Conservation (phyloP, 2,329 filamentous ascomycete genomes). For the Penicillium brasilianum region DNA sequence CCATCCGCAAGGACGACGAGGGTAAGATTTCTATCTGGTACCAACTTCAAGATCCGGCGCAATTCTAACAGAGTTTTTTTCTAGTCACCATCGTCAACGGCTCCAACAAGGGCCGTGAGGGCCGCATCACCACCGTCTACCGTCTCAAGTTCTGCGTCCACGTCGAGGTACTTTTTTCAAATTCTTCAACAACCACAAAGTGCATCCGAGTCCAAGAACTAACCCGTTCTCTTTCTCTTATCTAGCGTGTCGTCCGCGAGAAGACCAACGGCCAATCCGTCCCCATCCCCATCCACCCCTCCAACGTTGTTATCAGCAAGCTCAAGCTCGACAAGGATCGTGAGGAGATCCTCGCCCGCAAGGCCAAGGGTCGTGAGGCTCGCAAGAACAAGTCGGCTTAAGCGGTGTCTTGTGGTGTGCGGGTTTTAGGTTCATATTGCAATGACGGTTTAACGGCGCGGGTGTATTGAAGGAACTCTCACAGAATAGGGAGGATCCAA, state of each 20-base stretch:
- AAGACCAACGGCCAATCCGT: conserved; percentile 97
- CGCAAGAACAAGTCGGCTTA: conserved; percentile 62
- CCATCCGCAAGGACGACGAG: conserved; percentile 97
- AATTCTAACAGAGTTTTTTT: not conserved
- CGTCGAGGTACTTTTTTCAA: conserved; percentile 68
- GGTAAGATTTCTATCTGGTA: conserved; percentile 40
- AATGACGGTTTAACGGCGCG: conserved; percentile 46
- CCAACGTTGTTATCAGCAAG: conserved; percentile 98
- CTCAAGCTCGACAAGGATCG: conserved; percentile 77
- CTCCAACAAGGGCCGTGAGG: conserved; percentile 95
- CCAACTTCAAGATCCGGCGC: not conserved
- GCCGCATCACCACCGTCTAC: conserved; percentile 98
- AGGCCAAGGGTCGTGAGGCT: conserved; percentile 41
- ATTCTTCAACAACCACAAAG: not conserved
- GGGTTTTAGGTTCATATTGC: conserved; percentile 68
- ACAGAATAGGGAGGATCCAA: conserved; percentile 29
- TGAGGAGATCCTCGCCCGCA: conserved; percentile 54
- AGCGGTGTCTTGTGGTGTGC: conserved; percentile 64
- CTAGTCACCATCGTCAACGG: conserved; percentile 81
- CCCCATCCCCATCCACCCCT: conserved; percentile 90
- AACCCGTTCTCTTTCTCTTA: not conserved
- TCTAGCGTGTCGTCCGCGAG: conserved; percentile 77
- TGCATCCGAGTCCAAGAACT: not conserved
- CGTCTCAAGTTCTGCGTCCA: conserved; percentile 97
- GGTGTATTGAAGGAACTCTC: conserved; percentile 34